A percentile compares a stretch with the other conserved stretches of the same genome.
These are phyloP conservation scores for Epichloe gansuensis DNA, from an alignment of 2,329 filamentous ascomycete species.

Conservation along the genomic window DNA sequence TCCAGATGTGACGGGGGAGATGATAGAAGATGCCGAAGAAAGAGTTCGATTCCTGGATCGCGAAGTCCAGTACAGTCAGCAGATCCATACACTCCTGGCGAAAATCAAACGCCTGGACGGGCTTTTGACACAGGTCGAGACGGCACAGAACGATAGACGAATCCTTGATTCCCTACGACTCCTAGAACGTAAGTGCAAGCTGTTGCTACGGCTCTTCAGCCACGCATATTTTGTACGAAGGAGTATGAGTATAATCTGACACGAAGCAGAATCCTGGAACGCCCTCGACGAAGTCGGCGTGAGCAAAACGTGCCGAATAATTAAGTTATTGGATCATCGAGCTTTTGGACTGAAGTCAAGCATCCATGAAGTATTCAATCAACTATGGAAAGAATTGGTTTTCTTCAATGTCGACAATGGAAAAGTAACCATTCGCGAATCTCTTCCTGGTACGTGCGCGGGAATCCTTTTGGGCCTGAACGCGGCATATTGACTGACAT, in stretches of 20 bases:
- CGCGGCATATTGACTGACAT: constrained; percentile 10
- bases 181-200: constrained; percentile 38
- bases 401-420: constrained; percentile 43
- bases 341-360: constrained; percentile 52
- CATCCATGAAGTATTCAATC: constrained; percentile 52
- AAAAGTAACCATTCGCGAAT: constrained; percentile 42
- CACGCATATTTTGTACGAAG: neutral
- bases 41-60: constrained; percentile 43
- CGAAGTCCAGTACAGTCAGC: constrained; percentile 46
- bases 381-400: constrained; percentile 60
- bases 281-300: constrained; percentile 47
- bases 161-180: constrained; percentile 43
- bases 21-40: constrained; percentile 38
- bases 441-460: constrained; percentile 31
- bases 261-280: constrained; percentile 36
- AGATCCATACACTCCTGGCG: constrained; percentile 37
- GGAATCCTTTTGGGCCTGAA: too few species aligned
- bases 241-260: constrained; percentile 8
- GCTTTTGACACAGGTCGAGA: constrained; percentile 49
- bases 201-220: neutral
- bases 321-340: constrained; percentile 52
- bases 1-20: constrained; percentile 38
- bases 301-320: constrained; percentile 47
- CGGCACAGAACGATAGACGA: constrained; percentile 37
- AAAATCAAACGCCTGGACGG: constrained; percentile 44